A percentile compares a stretch with the other conserved stretches of the same genome.
Conservation (phyloP, 345 rosid species). For the Citrus maxima region DNA sequence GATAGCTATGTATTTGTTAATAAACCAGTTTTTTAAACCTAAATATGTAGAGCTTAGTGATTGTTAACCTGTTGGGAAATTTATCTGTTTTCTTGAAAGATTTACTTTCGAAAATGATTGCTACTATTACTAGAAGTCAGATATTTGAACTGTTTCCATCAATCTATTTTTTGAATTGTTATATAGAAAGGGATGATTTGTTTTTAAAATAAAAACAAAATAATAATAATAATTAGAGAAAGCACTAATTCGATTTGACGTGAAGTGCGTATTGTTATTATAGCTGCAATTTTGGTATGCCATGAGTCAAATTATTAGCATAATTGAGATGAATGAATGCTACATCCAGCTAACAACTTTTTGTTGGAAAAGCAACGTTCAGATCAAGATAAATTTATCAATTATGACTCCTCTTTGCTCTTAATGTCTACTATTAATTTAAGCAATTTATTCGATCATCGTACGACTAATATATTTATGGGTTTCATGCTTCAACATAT, state of each 20-base stretch:
- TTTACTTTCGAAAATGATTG: background rate
- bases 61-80: background rate
- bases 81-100: background rate
- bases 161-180: background rate
- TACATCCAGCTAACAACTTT: background rate
- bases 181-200: background rate
- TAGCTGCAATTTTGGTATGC: slow-evolving; percentile 7
- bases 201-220: slow-evolving; percentile 4
- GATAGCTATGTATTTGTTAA: background rate
- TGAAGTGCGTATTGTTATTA: slow-evolving; percentile 1
- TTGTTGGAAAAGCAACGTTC: slow-evolving; percentile 1
- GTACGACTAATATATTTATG: background rate
- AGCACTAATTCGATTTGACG: slow-evolving; percentile 9
- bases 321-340: background rate
- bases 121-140: background rate
- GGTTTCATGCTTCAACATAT: background rate
- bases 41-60: background rate
- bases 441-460: background rate
- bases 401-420: background rate
- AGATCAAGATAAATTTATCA: background rate
- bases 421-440: background rate
- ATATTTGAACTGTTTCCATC: background rate
- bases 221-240: background rate
- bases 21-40: background rate
- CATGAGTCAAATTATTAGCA: slow-evolving; percentile 2